Conservation (phyloP, 139 green algal genomes). For the Mesotaenium endlicherianum region DNA sequence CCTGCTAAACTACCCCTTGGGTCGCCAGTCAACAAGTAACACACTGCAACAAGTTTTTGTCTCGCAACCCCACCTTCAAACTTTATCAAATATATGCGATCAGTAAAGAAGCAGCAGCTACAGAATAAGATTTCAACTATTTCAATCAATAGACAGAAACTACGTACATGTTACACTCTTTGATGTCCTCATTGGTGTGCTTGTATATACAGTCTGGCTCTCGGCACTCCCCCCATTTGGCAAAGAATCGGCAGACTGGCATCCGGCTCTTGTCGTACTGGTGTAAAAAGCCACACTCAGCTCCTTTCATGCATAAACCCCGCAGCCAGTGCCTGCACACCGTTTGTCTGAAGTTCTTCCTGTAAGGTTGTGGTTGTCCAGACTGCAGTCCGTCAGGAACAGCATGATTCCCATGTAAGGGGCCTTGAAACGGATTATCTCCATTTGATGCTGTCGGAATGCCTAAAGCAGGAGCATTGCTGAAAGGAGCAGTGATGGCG, state of each 20-base stretch:
- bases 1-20: no score
- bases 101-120: no score
- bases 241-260: slow-evolving; percentile 76
- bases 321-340: slow-evolving; percentile 97
- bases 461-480: no score
- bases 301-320: slow-evolving; percentile 95
- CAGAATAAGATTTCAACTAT: no score
- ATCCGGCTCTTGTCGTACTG: slow-evolving; percentile 83
- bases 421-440: no score
- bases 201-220: slow-evolving; percentile 93
- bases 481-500: neutral
- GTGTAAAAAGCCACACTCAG: slow-evolving; percentile 94
- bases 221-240: slow-evolving; percentile 84
- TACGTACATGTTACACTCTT: slow-evolving; percentile 94
- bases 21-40: no score
- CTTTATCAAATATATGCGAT: no score
- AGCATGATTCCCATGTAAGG: no score
- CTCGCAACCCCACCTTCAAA: no score
- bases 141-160: slow-evolving; percentile 9
- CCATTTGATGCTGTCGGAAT: no score
- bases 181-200: slow-evolving; percentile 89
- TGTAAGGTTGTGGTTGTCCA: neutral
- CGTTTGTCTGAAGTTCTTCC: slow-evolving; percentile 69
- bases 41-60: no score
- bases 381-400: neutral